These are phyloP conservation scores for Xylaria sp. DNA, from an alignment of 2,329 filamentous ascomycete species.

Conservation along the genomic window DNA sequence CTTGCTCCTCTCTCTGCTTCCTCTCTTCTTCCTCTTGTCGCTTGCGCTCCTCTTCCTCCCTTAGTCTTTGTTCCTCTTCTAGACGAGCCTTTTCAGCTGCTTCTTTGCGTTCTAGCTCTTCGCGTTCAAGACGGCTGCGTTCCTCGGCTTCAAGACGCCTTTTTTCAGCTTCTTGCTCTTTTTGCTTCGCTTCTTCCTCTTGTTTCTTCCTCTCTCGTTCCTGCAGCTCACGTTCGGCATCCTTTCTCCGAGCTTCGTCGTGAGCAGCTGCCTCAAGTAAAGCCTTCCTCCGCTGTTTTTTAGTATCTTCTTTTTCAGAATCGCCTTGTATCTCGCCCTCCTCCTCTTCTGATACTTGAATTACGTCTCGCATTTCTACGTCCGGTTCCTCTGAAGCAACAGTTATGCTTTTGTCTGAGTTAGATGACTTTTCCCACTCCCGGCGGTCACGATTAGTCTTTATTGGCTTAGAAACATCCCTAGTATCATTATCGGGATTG, in stretches of 20 bases:
- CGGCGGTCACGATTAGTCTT: slow-evolving; percentile 56
- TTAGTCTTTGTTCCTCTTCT: slow-evolving; percentile 52
- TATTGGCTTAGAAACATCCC: slow-evolving; percentile 52
- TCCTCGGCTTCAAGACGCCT: slow-evolving; percentile 51
- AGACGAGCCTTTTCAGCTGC: slow-evolving; percentile 52
- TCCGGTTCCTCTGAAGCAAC: slow-evolving; percentile 69
- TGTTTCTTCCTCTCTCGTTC: slow-evolving; percentile 46
- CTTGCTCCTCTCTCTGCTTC: slow-evolving; percentile 49
- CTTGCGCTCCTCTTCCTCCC: slow-evolving; percentile 51
- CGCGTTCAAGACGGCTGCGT: slow-evolving; percentile 42
- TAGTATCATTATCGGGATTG: slow-evolving; percentile 53
- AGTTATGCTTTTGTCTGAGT: slow-evolving; percentile 63
- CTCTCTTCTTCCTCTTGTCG: slow-evolving; percentile 54
- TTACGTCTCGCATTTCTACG: slow-evolving; percentile 65
- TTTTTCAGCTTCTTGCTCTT: slow-evolving; percentile 50
- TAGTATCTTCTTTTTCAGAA: slow-evolving; percentile 42
- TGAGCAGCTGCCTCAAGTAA: slow-evolving; percentile 38
- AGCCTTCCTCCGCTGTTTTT: slow-evolving; percentile 50
- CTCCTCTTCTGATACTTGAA: slow-evolving; percentile 47
- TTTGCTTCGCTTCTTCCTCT: slow-evolving; percentile 47
- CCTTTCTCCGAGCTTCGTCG: slow-evolving; percentile 48
- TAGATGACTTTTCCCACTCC: slow-evolving; percentile 55
- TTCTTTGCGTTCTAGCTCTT: slow-evolving; percentile 46
- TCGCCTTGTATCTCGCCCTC: slow-evolving; percentile 9
- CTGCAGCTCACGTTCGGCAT: slow-evolving; percentile 46